Percentiles rank a stretch among this genome's conserved stretches.
Evolutionary conservation across 495 filamentous ascomycete species (phyloP).

Genomic region (Trichoderma erinaceum): DNA sequence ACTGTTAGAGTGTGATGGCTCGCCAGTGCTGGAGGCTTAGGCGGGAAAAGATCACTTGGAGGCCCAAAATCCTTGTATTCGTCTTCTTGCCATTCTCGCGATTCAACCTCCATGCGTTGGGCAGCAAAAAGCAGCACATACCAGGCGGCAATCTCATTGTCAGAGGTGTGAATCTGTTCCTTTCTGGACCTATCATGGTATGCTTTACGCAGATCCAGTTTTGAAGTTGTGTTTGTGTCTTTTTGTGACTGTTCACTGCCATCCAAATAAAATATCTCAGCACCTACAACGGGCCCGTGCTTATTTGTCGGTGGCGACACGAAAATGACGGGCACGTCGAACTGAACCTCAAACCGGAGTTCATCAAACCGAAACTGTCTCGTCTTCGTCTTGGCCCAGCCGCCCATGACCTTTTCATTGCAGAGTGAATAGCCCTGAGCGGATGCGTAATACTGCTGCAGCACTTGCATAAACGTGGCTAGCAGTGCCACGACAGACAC

Average conservation of each 20-base stretch:
- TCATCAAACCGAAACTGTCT: constrained; percentile 35
- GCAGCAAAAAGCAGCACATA: constrained; percentile 37
- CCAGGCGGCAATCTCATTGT: constrained; percentile 46
- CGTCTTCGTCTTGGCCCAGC: constrained; percentile 37
- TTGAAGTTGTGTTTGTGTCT: constrained; percentile 27
- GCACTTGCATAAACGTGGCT: constrained; percentile 34
- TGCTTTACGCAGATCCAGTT: constrained; percentile 21
- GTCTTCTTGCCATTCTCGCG: constrained; percentile 33
- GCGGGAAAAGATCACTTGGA: constrained; percentile 10
- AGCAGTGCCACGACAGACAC: constrained; percentile 35
- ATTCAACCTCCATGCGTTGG: constrained; percentile 40
- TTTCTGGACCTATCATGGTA: constrained; percentile 19
- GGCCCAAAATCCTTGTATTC: constrained; percentile 20
- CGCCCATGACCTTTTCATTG: constrained; percentile 38
- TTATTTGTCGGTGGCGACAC: constrained; percentile 36
- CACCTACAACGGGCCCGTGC: constrained; percentile 31
- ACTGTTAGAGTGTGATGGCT: constrained; percentile 34
- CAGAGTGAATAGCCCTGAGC: constrained; percentile 38
- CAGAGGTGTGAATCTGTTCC: constrained; percentile 36
- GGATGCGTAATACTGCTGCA: constrained; percentile 40
- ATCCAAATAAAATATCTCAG: constrained; percentile 33
- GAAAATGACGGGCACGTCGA: constrained; percentile 45
- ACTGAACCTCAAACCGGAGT: constrained; percentile 45
- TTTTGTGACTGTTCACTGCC: constrained; percentile 32
- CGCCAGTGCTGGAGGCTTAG: constrained; percentile 1